phyloP scores from a whole-genome alignment of 768 basidiomycete genomes.

The Naganishia antarctica region DNA sequence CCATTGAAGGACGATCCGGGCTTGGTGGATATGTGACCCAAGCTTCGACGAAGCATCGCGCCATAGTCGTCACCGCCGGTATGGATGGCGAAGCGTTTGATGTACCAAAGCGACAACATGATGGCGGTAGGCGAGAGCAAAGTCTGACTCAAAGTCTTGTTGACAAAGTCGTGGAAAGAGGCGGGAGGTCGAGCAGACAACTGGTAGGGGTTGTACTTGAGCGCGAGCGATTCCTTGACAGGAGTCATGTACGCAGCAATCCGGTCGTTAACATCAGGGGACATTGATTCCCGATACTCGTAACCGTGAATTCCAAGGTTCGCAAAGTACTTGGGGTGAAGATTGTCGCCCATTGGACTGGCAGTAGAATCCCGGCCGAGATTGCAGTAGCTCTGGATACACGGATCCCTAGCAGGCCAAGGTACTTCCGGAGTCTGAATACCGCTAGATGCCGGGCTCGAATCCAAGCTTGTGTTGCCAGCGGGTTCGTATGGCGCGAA shows the following conservation, averaged over 20 bases:
- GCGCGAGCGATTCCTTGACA: conserved; percentile 1
- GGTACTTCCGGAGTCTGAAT: not conserved
- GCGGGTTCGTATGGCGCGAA: conserved; percentile 24
- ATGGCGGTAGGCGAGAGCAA: conserved; percentile 33
- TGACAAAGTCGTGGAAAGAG: conserved; percentile 30
- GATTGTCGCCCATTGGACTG: conserved; percentile 14
- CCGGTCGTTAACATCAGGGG: conserved; percentile 1
- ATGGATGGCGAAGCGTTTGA: conserved; percentile 31
- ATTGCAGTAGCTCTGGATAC: conserved; percentile 6
- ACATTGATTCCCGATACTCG: conserved; percentile 18
- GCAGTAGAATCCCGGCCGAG: conserved; percentile 5
- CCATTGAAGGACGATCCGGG: conserved; percentile 19
- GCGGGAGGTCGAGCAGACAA: conserved; percentile 21
- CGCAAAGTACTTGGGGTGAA: conserved; percentile 19
- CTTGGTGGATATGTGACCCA: conserved; percentile 9
- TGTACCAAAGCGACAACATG: conserved; percentile 36
- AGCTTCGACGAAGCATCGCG: conserved; percentile 26
- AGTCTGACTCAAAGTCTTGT: conserved; percentile 36
- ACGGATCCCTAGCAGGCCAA: conserved; percentile 9
- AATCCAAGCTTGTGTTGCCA: not conserved
- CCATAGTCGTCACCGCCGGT: conserved; percentile 34
- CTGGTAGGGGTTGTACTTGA: conserved; percentile 30
- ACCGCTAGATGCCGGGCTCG: conserved; percentile 3
- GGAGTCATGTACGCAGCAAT: conserved; percentile 2
- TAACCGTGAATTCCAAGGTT: conserved; percentile 19